These are phyloP conservation scores for Beauveria brongniartii DNA, from an alignment of 2,329 filamentous ascomycete genomes.

Conservation along the genomic window DNA sequence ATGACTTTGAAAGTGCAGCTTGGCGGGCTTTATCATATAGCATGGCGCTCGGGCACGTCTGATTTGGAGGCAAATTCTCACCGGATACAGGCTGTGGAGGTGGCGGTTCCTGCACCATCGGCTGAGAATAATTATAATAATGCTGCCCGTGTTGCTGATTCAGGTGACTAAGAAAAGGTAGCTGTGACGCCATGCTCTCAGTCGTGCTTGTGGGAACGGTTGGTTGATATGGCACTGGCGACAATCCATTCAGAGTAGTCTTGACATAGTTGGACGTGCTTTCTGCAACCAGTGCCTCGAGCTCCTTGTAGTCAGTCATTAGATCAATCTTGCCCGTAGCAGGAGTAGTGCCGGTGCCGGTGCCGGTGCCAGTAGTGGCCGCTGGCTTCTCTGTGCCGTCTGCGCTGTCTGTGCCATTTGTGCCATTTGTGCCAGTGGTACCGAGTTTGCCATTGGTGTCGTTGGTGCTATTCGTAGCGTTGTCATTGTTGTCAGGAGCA, in stretches of 20 bases:
- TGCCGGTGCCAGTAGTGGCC: neutral
- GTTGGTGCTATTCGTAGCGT: constrained; percentile 4
- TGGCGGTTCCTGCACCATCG: constrained; percentile 15
- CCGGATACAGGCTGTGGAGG: constrained; percentile 17
- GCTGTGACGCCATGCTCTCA: constrained; percentile 28
- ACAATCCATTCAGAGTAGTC: constrained; percentile 34
- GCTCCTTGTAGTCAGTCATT: constrained; percentile 33
- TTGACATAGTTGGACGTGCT: constrained; percentile 38
- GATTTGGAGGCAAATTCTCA: constrained; percentile 45
- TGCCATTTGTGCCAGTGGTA: constrained; percentile 17
- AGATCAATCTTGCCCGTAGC: constrained; percentile 18
- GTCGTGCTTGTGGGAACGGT: constrained; percentile 32
- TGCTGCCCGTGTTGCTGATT: constrained; percentile 28
- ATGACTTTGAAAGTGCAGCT: constrained; percentile 48
- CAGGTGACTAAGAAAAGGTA: constrained; percentile 28
- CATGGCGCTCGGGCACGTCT: constrained; percentile 45
- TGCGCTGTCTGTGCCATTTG: constrained; percentile 20
- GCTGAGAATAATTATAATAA: constrained; percentile 26
- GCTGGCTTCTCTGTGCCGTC: constrained; percentile 23
- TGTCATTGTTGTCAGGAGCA: neutral
- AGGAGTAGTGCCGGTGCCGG: neutral
- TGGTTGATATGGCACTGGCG: constrained; percentile 34
- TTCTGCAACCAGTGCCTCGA: constrained; percentile 35
- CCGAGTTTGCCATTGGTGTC: constrained; percentile 20
- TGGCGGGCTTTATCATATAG: constrained; percentile 53